These are phyloP conservation scores for Agrocybe pediades DNA, from an alignment of 768 basidiomycete genomes.

Conservation along the genomic window DNA sequence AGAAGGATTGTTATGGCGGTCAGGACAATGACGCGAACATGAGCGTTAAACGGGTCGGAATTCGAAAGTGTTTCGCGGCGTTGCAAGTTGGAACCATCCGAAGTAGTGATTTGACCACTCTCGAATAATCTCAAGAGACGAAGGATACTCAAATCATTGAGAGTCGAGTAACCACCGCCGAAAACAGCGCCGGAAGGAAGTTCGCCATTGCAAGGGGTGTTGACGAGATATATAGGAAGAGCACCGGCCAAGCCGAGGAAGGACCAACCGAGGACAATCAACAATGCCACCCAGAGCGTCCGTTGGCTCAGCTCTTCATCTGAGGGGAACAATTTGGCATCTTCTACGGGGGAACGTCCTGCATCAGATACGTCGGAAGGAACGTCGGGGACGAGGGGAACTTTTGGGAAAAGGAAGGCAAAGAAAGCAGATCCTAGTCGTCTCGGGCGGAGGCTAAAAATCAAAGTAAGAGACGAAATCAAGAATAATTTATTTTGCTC, in stretches of 20 bases:
- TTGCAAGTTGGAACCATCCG: constrained; percentile 28
- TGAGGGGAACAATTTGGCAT: constrained; percentile 66
- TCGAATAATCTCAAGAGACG: constrained; percentile 70
- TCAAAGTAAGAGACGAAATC: background rate
- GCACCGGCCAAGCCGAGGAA: constrained; percentile 69
- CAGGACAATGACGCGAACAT: constrained; percentile 68
- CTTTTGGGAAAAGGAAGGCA: constrained; percentile 71
- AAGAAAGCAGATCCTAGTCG: constrained; percentile 58
- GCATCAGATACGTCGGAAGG: constrained; percentile 59
- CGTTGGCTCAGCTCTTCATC: constrained; percentile 76
- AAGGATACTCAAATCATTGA: constrained; percentile 78
- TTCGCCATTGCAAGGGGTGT: constrained; percentile 66
- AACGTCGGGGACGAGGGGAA: constrained; percentile 63
- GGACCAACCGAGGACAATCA: constrained; percentile 67
- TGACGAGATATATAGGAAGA: constrained; percentile 72
- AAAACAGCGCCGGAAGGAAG: constrained; percentile 44
- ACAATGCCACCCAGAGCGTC: constrained; percentile 65
- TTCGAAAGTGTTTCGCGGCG: constrained; percentile 34
- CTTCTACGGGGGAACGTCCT: constrained; percentile 47
- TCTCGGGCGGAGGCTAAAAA: constrained; percentile 59
- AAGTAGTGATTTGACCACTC: constrained; percentile 33
- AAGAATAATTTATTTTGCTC: constrained; percentile 26
- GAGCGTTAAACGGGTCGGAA: constrained; percentile 43
- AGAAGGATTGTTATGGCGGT: constrained; percentile 62
- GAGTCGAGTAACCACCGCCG: constrained; percentile 62